Evolutionary conservation across 2,329 filamentous ascomycete genomes (phyloP), one percentile per base, ranked within the genome.

Genomic region (Claviceps purpurea): DNA sequence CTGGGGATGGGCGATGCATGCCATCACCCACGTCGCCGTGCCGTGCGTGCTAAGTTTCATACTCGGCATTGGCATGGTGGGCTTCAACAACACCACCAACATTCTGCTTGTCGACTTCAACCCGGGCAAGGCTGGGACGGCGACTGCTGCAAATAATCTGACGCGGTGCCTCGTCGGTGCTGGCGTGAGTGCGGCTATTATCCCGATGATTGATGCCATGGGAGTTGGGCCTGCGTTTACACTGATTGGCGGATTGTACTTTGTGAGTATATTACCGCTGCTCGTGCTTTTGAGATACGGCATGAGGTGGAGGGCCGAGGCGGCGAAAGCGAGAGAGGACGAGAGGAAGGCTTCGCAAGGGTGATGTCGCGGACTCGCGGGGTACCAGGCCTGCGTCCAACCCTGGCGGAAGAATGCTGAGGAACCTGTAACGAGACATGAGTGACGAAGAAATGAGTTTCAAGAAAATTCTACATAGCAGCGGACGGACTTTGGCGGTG

Each of bases 101-200:
- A 70, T 74, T 0, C 62, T 83, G 46, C 67, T 82, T 2, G 69
- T 81, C 4, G 79, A 83, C 56, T 68, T 82, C 7, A 73, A 78
- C 52, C 77, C 76, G 0, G 67, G 67, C 0, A 70, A 68, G 18
- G 73, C 77, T 0, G 76, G 74, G 0, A 74, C 75, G 0, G 78
- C 77, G 0, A 76, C 76, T 1, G 78, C 78, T 0, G 72, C 76
- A 0, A 78, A 76, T 54, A 82, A 82, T 54, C 58, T 83, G 14
- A 70, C 73, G 1, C 62, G 78, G 5, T 82, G 79, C 52, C 61
- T 77, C 2, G 59, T 82, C 2, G 78, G 77, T 0, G 79, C 79
- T 0, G 72, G 68, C 0, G 73, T 72, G 2, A 76, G 70, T 16
- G 77, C 74, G 0, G 66, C 73, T 1, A 73, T 82, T 20, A 61